Evolutionary conservation across 2,329 filamentous ascomycete species (phyloP), one percentile per base, ranked within the genome.

Genomic region (Fusarium torulosum): DNA sequence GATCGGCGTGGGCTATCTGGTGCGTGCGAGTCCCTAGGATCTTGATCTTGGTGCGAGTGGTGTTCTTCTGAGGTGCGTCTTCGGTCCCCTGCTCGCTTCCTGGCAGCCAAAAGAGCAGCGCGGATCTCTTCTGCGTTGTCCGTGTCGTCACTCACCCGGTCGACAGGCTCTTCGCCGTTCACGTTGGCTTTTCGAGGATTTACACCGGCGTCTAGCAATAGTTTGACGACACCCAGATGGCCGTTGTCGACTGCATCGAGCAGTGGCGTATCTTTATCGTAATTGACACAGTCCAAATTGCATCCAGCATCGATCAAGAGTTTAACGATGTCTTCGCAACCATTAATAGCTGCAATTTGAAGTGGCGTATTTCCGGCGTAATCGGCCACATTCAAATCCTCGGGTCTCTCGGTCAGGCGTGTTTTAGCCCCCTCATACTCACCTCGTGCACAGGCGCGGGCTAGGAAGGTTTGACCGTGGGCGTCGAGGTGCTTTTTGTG

Each of bases 171-270:
- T 75, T 97, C 91, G 7, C 96, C 96, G 72, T 94, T 91, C n/a
- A 93, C 90, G 75, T 98, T 97, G 45, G 94, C 90, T 70, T 94
- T 92, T 49, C 94, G 90, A 47, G 96, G 96, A 75, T 99, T 96
- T 14, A 97, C 95, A 13, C 94, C 95, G 57, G 94, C 91, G 55
- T 91, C 88, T 4, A 99, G 83, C 33, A 99, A 82, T 11, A 97
- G 83, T 73, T 89, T 92, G 41, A 99, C 92, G 6, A 98, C 95
- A 19, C 91, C 92, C 9, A 97, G 77, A 75, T 99, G 94, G 1
- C 93, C 93, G 74, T 99, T 99, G 72, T 98, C 96, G 27, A 98
- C 94, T 7, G 96, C 96, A 81, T 99, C 96, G 53, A 99, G 90
- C 35, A 99, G 85, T 27, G 96, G 96, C 0, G 96, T 98, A 74